Base-by-base conservation (phyloP, 192 early-diverging fungal species). In the Funneliformis mosseae region DNA sequence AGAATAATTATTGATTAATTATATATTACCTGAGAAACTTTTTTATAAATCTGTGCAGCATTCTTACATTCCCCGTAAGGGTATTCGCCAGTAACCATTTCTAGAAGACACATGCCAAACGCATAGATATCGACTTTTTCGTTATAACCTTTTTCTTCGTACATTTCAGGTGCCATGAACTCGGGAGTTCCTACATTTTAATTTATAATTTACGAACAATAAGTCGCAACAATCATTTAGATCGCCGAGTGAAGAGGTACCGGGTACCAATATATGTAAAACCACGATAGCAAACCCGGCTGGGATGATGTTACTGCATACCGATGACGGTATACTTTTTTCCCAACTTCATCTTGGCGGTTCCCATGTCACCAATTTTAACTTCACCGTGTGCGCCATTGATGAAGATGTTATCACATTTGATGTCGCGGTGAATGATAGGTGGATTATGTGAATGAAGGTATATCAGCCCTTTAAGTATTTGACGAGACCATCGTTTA, bases 111-210 rank as follows among this genome's bases (percentile, higher is more conserved):
- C 92, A 95, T 94, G 25, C 94, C 94, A 82, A 95, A 95, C 8
- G 94, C 94, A 83, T 95, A 95, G 50, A 95, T 93, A 74, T 95
- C 94, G 9, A 94, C 93, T 70, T 94, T 94, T 85, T 95, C 94
- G 84, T 84, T 94, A 80, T 95, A 95, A 9, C 92, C 92, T 67
- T 89, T 88, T 83, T 95, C 94, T 66, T 95, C 94, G 81, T 95
- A 95, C 92, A 95, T 93, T 84, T 95, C 94, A 18, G 94, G 93
- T 25, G 93, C 93, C 93, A 95, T 94, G 78, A 95, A 94, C 82
- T 93, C 93, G 4, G 93, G 93, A 2, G 93, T 94, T n/a, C 85
- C 85, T 83, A 86, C 48, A 76, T 46, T 38, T 21, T 76, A 43
- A 72, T 16, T 62, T 50, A 25, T 42, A 50, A 42, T 63, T 46